Conservation (phyloP, 1,284 basidiomycete genomes). For the Malassezia obtusa region DNA sequence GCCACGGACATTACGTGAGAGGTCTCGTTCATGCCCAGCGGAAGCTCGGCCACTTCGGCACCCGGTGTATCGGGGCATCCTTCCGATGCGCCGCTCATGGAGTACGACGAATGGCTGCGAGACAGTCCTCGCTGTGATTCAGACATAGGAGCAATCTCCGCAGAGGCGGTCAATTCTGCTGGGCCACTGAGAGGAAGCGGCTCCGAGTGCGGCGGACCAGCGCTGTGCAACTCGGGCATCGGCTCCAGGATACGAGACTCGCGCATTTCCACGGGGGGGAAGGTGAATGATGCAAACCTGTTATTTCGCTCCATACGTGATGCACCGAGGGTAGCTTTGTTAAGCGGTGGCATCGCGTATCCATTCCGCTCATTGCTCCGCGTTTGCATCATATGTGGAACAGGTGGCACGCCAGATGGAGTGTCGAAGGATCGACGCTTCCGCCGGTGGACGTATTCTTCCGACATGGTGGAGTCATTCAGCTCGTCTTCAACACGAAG, state of each 20-base stretch:
- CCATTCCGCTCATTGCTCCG: not conserved
- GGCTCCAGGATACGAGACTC: not conserved
- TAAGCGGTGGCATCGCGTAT: not conserved
- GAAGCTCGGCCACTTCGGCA: not conserved
- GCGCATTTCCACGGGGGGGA: not conserved
- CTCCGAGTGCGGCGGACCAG: not conserved
- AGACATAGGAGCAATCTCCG: not conserved
- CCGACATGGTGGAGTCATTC: not conserved
- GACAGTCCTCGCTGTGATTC: not conserved
- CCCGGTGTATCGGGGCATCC: slow-evolving; percentile 7
- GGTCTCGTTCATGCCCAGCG: not conserved
- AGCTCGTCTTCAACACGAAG: slow-evolving; percentile 2
- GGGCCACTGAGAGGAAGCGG: not conserved
- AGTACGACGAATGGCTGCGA: slow-evolving; percentile 11
- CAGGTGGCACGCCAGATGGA: not conserved
- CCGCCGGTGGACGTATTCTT: not conserved
- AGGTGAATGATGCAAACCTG: not conserved
- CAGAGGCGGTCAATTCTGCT: not conserved
- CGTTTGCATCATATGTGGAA: not conserved
- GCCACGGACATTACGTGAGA: not conserved
- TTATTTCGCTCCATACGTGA: not conserved
- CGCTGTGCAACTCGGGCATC: not conserved
- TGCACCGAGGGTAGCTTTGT: too few relatives aligned
- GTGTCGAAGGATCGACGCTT: not conserved
- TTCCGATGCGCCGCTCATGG: slow-evolving; percentile 2